Evolutionary conservation across 2,329 filamentous ascomycete genomes (phyloP), one percentile per base, ranked within the genome.

Genomic region (Aspergillus jensenii): DNA sequence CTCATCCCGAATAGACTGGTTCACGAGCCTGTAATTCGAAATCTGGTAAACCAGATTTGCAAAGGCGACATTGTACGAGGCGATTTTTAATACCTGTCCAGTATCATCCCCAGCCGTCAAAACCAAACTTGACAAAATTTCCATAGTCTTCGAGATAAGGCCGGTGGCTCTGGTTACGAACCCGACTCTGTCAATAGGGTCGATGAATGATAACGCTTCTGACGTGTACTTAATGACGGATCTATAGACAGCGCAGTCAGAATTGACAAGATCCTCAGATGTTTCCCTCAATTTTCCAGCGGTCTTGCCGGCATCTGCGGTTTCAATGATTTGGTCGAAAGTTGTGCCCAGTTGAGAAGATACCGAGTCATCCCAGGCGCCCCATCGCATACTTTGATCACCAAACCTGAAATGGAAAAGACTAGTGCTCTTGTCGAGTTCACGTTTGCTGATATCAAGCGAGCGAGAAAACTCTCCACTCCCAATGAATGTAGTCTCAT

Each of bases 401-500:
- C 68, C 68, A 33, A 78, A 60, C 7, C 65, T 62, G 19, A 85
- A 70, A 6, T 65, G 65, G 52, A 74, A 69, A 65, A 72, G 67
- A 14, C 79, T 77, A 39, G 70, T 68, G 49, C 68, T 64, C 31
- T 69, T 64, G 59, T 84, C 79, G 25, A 85, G 59, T 61, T 82
- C 68, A 41, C 80, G 71, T 6, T 68, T 62, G 19, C 55, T 50
- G 11, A 81, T 17, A 11, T 71, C 61, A 5, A 87, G 62, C 37
- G 79, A 79, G 37, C 74, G 75, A 15, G 71, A 67, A 47, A 87
- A 79, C 25, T 82, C 79, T 3, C 82, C 83, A 62, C 82, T 83
- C 27, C 85, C 84, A 57, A 87, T 74, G 59, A 87, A 83, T 4
- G 83, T 85, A 46, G 74, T 77, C 44, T 78, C 70, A 59, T 84